Evolutionary conservation across 2,329 filamentous ascomycete species (phyloP).

Genomic region (Colletotrichum horii): DNA sequence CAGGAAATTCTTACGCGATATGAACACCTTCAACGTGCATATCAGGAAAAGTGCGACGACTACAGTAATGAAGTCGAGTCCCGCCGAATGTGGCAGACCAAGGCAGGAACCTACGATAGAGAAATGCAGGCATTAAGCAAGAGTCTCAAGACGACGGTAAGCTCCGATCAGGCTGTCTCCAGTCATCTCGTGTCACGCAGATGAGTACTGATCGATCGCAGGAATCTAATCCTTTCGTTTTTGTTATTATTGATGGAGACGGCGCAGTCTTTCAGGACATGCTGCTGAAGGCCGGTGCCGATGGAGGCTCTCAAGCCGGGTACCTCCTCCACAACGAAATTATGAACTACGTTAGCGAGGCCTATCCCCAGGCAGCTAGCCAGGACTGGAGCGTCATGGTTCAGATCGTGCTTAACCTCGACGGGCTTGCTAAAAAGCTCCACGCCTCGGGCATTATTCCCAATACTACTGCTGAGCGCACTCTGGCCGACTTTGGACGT

Average conservation of each 20-base stretch:
- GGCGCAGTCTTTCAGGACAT: conserved; percentile 38
- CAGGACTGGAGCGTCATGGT: conserved; percentile 37
- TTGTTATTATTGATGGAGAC: conserved; percentile 39
- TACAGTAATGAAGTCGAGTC: conserved; percentile 25
- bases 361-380: conserved; percentile 29
- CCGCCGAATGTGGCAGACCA: conserved; percentile 24
- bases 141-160: conserved; percentile 13
- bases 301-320: conserved; percentile 37
- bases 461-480: conserved; percentile 20
- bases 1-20: conserved; percentile 8
- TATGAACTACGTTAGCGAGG: conserved; percentile 25
- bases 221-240: conserved; percentile 37
- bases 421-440: conserved; percentile 34
- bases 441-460: conserved; percentile 29
- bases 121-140: conserved; percentile 12
- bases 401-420: conserved; percentile 36
- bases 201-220: conserved; percentile 4
- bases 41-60: conserved; percentile 23
- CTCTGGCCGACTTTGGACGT: conserved; percentile 34
- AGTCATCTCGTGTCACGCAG: neutral
- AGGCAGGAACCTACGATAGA: conserved; percentile 2
- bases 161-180: neutral
- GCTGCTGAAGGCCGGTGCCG: conserved; percentile 32
- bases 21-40: neutral
- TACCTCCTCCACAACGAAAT: conserved; percentile 30